Evolutionary conservation across 148 eudicot genomes (phyloP), one percentile per base, ranked within the genome.

Genomic region (Linanthus parryae): DNA sequence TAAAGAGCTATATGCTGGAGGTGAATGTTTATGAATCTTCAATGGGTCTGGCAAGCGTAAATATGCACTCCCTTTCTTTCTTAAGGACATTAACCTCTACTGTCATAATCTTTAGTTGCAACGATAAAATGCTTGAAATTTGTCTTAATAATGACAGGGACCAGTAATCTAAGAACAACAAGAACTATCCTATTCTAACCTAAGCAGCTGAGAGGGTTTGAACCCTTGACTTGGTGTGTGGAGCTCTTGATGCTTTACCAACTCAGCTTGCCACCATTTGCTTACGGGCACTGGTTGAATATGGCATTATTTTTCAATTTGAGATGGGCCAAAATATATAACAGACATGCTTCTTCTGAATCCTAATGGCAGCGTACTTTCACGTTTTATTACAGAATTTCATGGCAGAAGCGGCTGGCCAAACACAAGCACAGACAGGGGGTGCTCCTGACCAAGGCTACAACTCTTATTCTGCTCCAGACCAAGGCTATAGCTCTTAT

Each of bases 401-500:
- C 78, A 82, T 89, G 85, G 84, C 95, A 10, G 91, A 83, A 20
- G 96, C 96, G 35, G 90, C 71, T 18, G 79, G 67, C 4, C 48
- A 65, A 23, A 29, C 75, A 7, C 81, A 69, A 62, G 21, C 64
- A 46, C 97, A 79, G 53, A 17, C 80, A 24, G 72, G 59, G 23
- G 73, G 65, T 2, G 26, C 82, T 1, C 22, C 78, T 10, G 97
- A 85, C 14, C 97, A 84, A 68, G 79, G 73, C 47, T 89, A 89
- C 42, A 67, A 71, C 50, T 50, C 87, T 22, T 85, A 79, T 46
- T 80, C 72, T 17, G 74, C 78, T 23, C 82, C 73, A 11, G 75
- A 72, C 14, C 42, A 73, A 0, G 52, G 58, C 21, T 79, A 82
- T 27, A 54, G 71, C 22, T 62, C 94, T 1, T 48, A 86, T 4